Base-by-base conservation (phyloP, 2,329 filamentous ascomycete species). In the Paramyrothecium roridum region DNA sequence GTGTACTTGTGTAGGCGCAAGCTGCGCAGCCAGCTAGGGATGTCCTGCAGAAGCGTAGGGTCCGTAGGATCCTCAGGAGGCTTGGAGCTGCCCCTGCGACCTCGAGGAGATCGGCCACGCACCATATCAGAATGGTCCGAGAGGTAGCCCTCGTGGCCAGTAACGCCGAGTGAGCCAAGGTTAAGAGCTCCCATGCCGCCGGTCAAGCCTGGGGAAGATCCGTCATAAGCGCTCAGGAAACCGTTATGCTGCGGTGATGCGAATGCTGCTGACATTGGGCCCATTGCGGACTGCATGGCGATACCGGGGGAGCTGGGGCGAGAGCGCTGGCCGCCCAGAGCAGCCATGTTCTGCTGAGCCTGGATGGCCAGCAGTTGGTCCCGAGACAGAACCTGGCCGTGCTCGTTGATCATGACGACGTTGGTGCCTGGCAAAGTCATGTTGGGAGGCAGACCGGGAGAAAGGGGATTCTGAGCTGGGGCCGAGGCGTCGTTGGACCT, bases 1-100 rank as follows among this genome's bases (percentile, higher is more conserved):
- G 95, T 99, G 75, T 99, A 99, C 79, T 99, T 99, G 81, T 99
- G 95, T 66, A 99, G 81, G 57, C 95, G 87, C 69, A 98, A 82
- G 72, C 92, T 97, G 70, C 95, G 87, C 66, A 99, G 83, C 95
- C 95, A 99, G 71, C 87, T 89, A 54, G 95, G 93, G 63, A 99
- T 97, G 68, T 99, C 95, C 75, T 96, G 90, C 64, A 99, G 81
- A 57, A 99, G 83, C 46, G 82, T 86, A 17, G 90, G 89, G 72
- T 99, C 95, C 20, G 93, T 98, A 3, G 95, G 95, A 67, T 99
- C 95, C 79, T 99, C 95, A 49, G 95, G 95, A 30, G 95, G 95
- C 82, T 98, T 99, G 47, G 91, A 96, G 80, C 89, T 97, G 61
- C 95, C 95, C 63, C 95, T 84, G 60, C 95, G 87, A 65, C 95